Conservation (phyloP, 2,329 filamentous ascomycete genomes). For the Lomentospora prolificans region DNA sequence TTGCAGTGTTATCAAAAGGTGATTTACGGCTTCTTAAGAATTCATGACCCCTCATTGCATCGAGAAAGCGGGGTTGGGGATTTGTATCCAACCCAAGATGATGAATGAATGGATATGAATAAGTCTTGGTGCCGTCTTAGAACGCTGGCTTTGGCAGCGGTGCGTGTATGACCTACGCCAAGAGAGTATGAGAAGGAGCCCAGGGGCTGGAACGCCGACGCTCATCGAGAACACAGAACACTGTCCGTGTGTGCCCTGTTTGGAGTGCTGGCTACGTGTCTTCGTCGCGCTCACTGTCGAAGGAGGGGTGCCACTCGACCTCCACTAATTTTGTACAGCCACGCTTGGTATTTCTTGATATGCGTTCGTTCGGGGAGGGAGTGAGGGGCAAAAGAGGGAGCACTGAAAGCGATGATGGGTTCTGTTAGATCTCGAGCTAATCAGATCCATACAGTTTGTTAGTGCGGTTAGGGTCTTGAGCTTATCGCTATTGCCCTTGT, state of each 20-base stretch:
- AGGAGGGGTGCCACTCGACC: too few species aligned
- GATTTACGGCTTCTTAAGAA: background rate
- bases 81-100: background rate
- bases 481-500: background rate
- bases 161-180: background rate
- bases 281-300: too few species aligned
- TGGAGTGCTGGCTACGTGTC: too few species aligned
- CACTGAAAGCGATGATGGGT: too few species aligned
- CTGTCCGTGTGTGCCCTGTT: too few species aligned
- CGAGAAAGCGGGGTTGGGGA: background rate
- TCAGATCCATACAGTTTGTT: background rate
- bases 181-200: background rate
- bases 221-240: too few species aligned
- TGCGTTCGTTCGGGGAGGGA: too few species aligned
- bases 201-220: too few species aligned
- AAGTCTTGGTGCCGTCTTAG: background rate
- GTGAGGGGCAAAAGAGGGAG: too few species aligned
- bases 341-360: background rate
- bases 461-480: background rate
- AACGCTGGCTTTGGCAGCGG: background rate
- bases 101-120: background rate
- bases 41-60: background rate
- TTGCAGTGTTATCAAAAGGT: background rate
- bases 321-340: background rate
- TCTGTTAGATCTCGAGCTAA: background rate